Percentiles rank a stretch among this genome's conserved stretches.
Conservation (phyloP, 345 rosid genomes). For the Gossypium sturtianum region DNA sequence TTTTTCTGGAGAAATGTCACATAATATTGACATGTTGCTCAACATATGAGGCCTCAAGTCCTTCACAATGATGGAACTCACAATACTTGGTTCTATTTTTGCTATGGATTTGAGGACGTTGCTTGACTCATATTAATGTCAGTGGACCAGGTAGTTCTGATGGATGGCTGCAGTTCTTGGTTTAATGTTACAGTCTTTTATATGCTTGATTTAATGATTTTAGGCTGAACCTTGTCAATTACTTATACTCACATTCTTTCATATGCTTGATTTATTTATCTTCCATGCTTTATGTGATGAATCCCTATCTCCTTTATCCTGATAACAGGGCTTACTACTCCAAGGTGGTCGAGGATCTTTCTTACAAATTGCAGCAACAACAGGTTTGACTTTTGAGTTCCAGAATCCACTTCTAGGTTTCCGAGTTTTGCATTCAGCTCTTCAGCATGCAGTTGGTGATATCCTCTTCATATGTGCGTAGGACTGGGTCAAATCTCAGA, state of each 20-base stretch:
- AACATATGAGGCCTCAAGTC: not conserved
- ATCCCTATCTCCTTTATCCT: not conserved
- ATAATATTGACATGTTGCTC: slow-evolving; percentile 4
- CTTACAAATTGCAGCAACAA: slow-evolving; percentile 46
- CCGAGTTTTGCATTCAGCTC: not conserved
- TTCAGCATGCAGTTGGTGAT: slow-evolving; percentile 10
- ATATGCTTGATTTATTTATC: not conserved
- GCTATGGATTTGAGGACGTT: not conserved
- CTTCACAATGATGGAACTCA: not conserved
- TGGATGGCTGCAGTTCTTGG: not conserved
- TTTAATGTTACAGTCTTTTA: not conserved
- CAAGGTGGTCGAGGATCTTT: slow-evolving; percentile 40
- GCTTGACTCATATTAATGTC: not conserved
- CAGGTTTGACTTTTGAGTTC: slow-evolving; percentile 40
- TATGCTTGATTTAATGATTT: not conserved
- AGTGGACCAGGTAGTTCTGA: not conserved
- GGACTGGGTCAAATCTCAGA: slow-evolving; percentile 49
- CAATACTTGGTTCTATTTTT: not conserved
- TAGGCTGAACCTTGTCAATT: not conserved
- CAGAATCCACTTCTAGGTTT: slow-evolving; percentile 8
- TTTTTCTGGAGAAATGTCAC: not conserved
- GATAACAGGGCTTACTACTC: slow-evolving; percentile 45
- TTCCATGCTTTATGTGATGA: not conserved
- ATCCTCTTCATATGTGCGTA: slow-evolving; percentile 16
- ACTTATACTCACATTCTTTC: not conserved